Percentiles rank a stretch among this genome's conserved stretches.
These are phyloP conservation scores for Digitaria exilis DNA, from an alignment of 202 grass and related monocot genomes.

Conservation along the genomic window DNA sequence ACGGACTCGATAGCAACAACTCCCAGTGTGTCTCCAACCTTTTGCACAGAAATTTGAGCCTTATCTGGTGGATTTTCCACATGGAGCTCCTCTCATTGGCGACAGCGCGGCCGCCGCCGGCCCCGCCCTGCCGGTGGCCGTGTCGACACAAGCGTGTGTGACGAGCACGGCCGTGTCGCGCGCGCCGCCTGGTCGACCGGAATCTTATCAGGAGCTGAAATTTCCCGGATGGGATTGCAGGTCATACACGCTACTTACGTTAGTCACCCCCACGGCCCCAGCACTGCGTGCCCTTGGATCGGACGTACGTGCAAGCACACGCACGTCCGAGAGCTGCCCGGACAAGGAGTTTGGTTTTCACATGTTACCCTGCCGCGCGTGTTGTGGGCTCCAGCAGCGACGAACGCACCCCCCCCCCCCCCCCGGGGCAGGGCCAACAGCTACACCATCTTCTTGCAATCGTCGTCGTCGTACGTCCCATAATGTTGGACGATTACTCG, in stretches of 20 bases:
- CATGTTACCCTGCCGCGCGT: not conserved
- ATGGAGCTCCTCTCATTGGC: conserved; percentile 10
- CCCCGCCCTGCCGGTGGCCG: conserved; percentile 28
- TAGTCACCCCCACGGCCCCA: not conserved
- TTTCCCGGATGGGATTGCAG: not conserved
- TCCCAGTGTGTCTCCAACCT: not conserved
- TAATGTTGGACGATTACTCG: conserved; percentile 17
- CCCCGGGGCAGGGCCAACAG: too few relatives aligned
- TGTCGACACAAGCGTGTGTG: conserved; percentile 34
- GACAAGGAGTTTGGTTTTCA: not conserved
- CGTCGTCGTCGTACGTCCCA: conserved; percentile 20
- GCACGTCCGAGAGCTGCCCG: not conserved
- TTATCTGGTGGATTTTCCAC: conserved; percentile 6
- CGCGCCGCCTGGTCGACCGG: not conserved
- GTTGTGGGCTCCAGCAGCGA: too few relatives aligned
- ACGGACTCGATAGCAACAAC: not conserved
- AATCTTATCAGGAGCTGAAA: not conserved
- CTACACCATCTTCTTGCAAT: not conserved
- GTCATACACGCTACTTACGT: too few relatives aligned
- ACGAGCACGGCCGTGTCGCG: not conserved
- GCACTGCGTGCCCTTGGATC: not conserved
- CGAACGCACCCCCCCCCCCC: too few relatives aligned
- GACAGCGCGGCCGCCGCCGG: conserved; percentile 39
- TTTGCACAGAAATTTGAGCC: not conserved
- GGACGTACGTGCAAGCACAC: not conserved